Base-by-base conservation (phyloP, 1,284 basidiomycete genomes). In the Veloboletus limbatus region DNA sequence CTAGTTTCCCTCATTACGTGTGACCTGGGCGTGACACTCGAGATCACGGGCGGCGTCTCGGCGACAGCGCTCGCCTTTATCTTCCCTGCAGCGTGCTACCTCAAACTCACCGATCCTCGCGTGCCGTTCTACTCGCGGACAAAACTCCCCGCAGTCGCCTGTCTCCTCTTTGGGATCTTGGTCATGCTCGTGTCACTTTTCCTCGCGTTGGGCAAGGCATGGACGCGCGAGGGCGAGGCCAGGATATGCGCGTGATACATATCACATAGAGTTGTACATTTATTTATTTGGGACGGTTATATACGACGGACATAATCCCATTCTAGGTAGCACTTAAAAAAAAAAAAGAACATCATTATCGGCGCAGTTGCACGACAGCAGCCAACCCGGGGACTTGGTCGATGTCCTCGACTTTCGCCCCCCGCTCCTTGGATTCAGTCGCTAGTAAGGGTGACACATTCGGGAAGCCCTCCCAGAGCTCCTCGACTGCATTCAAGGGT, bases 1-100 rank as follows among this genome's bases (percentile, higher is more conserved):
- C 14, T 65, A 92, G 92, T 99, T 45, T 83, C 94, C 8, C 76
- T 99, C 40, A 75, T 93, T 38, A 98, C 96, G 0, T 98, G 95
- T 67, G 96, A 99, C 68, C 78, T 99, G 11, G 97, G 97, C 27
- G 88, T 98, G 30, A 97, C 97, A 70, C 83, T 99, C 30, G 97
- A 99, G 71, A 88, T 99, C 41, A 97, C 95, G 0, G 97, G 97
- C 11, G 96, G 96, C 2, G 81, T 95, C 16, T 93, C 91, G 21
- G 96, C 96, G 1, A 97, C 94, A 0, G 86, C 93, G 0, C 79
- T 99, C 16, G 96, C 96, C 0, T 99, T 89, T 72, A 93, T 98
- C 57, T 93, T 94, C 67, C 89, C 94, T 6, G 88, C 94, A 0
- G 83, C 81, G 3, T 95, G 93, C 60, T 95, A 90, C 71, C 72